Conservation (phyloP, 176 grass and related monocot species). For the Avena sativa region DNA sequence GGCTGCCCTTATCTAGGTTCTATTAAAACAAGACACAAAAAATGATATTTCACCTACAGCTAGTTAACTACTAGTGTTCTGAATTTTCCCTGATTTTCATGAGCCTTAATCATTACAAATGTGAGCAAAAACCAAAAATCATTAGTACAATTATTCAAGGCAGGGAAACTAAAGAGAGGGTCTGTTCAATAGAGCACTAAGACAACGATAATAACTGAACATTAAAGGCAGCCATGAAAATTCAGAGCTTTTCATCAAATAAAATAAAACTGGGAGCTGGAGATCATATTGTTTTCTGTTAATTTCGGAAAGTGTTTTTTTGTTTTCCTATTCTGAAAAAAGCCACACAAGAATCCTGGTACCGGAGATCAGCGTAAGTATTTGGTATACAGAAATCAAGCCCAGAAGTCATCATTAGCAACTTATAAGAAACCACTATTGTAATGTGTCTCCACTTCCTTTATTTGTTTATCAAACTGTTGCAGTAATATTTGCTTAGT, state of each 20-base stretch:
- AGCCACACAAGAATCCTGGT: neutral
- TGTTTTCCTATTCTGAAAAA: neutral
- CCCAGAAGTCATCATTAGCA: constrained; percentile 10
- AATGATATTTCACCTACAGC: too few species aligned
- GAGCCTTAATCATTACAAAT: neutral
- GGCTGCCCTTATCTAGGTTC: neutral
- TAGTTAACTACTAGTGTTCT: neutral
- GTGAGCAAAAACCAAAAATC: neutral
- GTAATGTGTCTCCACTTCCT: neutral
- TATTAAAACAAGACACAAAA: too few species aligned
- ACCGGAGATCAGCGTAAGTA: neutral
- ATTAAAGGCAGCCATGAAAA: neutral
- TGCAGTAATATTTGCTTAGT: neutral
- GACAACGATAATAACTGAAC: neutral
- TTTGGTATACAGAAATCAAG: constrained; percentile 4
- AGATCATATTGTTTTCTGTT: neutral
- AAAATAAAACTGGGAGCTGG: neutral
- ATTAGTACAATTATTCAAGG: neutral
- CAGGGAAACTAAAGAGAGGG: neutral
- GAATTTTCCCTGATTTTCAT: neutral
- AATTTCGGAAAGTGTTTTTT: neutral
- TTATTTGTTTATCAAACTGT: neutral
- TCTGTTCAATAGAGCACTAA: neutral
- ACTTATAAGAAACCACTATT: neutral
- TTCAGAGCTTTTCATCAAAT: neutral